phyloP scores from a whole-genome alignment of 2,329 filamentous ascomycete genomes.

The Cyphellophora attinorum region DNA sequence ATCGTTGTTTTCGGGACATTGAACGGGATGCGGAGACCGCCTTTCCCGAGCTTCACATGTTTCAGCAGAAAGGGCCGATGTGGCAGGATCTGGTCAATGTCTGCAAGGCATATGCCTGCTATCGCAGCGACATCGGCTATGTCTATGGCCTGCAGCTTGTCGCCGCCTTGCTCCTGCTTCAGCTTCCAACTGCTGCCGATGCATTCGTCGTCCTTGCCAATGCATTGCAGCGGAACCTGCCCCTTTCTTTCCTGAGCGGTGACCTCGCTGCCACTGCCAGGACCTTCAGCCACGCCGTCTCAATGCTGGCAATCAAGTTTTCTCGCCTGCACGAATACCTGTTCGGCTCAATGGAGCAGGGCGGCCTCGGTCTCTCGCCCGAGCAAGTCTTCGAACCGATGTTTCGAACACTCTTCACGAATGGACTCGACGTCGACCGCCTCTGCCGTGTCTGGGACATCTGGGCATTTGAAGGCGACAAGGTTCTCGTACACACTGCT shows the following conservation, averaged over 20 bases:
- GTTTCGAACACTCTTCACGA: slow-evolving; percentile 44
- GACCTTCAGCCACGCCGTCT: slow-evolving; percentile 46
- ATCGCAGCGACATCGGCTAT: slow-evolving; percentile 54
- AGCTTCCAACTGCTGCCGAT: slow-evolving; percentile 41
- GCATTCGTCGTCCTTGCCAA: slow-evolving; percentile 53
- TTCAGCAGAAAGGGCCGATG: slow-evolving; percentile 43
- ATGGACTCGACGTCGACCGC: slow-evolving; percentile 42
- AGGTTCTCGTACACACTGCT: slow-evolving; percentile 34
- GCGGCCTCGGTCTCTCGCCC: slow-evolving; percentile 19
- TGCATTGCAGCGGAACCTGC: slow-evolving; percentile 50
- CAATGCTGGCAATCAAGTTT: slow-evolving; percentile 49
- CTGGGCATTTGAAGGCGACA: slow-evolving; percentile 52
- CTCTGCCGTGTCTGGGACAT: slow-evolving; percentile 52
- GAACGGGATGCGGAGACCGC: slow-evolving; percentile 43
- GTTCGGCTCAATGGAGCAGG: slow-evolving; percentile 23
- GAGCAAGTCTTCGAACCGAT: slow-evolving; percentile 43
- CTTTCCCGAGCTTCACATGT: slow-evolving; percentile 51
- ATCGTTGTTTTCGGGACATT: slow-evolving; percentile 45
- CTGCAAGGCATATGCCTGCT: slow-evolving; percentile 53
- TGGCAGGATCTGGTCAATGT: slow-evolving; percentile 48
- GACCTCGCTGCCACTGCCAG: slow-evolving; percentile 47
- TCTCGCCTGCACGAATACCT: slow-evolving; percentile 46
- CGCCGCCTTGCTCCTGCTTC: slow-evolving; percentile 49
- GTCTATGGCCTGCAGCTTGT: slow-evolving; percentile 50
- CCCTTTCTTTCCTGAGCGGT: slow-evolving; percentile 51